A percentile compares a stretch with the other conserved stretches of the same genome.
phyloP scores from a whole-genome alignment of 2,329 filamentous ascomycete species.

The Zasmidium citrigriseum region DNA sequence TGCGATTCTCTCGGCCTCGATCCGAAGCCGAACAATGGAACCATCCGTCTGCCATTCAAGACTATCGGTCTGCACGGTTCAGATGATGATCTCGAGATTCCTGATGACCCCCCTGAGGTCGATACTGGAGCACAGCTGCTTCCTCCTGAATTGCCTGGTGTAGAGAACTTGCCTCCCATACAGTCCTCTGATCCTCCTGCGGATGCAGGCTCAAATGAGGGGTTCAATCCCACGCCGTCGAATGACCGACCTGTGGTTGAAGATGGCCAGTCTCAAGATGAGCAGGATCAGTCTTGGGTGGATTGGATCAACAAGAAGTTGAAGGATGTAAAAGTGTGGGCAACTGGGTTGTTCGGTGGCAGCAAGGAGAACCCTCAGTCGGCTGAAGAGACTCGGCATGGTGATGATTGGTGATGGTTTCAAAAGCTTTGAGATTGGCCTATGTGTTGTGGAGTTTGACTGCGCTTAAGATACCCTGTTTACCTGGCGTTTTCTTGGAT shows the following conservation, averaged over 20 bases:
- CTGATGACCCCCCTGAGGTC: slow-evolving; percentile 23
- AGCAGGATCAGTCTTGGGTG: slow-evolving; percentile 23
- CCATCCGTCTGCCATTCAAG: slow-evolving; percentile 69
- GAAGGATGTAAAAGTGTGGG: slow-evolving; percentile 36
- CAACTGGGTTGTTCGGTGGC: slow-evolving; percentile 25
- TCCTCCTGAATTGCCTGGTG: slow-evolving; percentile 13
- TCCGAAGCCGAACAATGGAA: slow-evolving; percentile 84
- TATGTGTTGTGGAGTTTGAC: background rate
- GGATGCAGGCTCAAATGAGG: slow-evolving; percentile 2
- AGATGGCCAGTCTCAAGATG: slow-evolving; percentile 15
- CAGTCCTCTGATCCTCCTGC: background rate
- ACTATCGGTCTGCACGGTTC: slow-evolving; percentile 60
- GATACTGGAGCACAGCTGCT: slow-evolving; percentile 8
- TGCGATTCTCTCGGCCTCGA: slow-evolving; percentile 80
- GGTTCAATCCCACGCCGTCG: slow-evolving; percentile 4
- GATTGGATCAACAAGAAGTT: slow-evolving; percentile 36
- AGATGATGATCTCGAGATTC: slow-evolving; percentile 15
- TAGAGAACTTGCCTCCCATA: slow-evolving; percentile 7
- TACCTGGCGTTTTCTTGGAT: too few relatives aligned
- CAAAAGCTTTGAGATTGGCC: background rate
- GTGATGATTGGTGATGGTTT: background rate
- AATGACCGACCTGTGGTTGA: slow-evolving; percentile 22
- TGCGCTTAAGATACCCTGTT: too few relatives aligned
- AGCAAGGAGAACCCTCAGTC: slow-evolving; percentile 6
- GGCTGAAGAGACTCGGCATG: background rate